Conservation (phyloP, 2,329 filamentous ascomycete species). For the Penicillium sp. region DNA sequence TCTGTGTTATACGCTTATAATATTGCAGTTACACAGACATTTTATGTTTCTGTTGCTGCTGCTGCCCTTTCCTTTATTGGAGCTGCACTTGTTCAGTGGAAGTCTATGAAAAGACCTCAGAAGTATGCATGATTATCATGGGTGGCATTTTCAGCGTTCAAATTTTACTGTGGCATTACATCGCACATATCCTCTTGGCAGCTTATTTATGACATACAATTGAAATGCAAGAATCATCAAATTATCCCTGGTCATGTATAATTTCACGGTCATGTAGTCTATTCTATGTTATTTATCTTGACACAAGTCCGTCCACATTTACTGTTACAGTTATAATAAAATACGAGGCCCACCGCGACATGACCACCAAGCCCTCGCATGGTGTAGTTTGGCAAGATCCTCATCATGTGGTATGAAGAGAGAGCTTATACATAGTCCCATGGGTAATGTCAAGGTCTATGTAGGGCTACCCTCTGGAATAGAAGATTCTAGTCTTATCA, state of each 20-base stretch:
- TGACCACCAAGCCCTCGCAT: too few relatives aligned
- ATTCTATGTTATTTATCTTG: not conserved
- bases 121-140: slow-evolving; percentile 2
- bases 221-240: too few relatives aligned
- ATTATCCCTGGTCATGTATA: not conserved
- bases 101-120: slow-evolving; percentile 31
- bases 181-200: not conserved
- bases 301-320: too few relatives aligned
- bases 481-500: too few relatives aligned
- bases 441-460: too few relatives aligned
- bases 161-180: not conserved
- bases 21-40: slow-evolving; percentile 37
- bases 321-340: too few relatives aligned
- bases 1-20: slow-evolving; percentile 40
- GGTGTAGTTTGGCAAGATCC: too few relatives aligned
- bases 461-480: too few relatives aligned
- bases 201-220: not conserved
- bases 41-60: slow-evolving; percentile 39
- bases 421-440: too few relatives aligned
- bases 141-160: not conserved
- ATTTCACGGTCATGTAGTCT: not conserved
- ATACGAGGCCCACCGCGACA: too few relatives aligned
- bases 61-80: slow-evolving; percentile 32
- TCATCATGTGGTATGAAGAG: too few relatives aligned
- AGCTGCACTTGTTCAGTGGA: slow-evolving; percentile 40